These are phyloP conservation scores for Eucalyptus tenuipes DNA, from an alignment of 345 rosid species.

Conservation along the genomic window DNA sequence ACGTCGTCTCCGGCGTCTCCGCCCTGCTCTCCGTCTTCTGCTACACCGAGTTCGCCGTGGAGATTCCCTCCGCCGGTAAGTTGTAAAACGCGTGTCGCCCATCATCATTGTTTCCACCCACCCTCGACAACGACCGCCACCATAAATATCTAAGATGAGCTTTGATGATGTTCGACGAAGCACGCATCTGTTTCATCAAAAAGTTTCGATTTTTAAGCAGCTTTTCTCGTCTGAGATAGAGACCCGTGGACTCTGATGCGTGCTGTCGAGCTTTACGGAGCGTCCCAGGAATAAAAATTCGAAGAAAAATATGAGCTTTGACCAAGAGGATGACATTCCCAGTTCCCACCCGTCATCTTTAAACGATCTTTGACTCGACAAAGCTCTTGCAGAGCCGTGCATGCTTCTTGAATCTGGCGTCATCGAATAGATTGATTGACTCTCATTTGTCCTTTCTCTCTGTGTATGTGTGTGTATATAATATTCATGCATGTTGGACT, in stretches of 20 bases:
- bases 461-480: too few relatives aligned
- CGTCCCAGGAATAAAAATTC: not conserved
- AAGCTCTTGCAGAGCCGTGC: not conserved
- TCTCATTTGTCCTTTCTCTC: not conserved
- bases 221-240: not conserved
- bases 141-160: not conserved
- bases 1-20: conserved; percentile 23
- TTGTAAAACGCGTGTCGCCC: not conserved
- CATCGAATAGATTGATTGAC: not conserved
- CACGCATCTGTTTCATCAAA: not conserved
- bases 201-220: not conserved
- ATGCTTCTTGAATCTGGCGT: not conserved
- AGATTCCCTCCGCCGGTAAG: conserved; percentile 27
- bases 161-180: not conserved
- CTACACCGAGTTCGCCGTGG: conserved; percentile 42
- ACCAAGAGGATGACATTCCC: not conserved
- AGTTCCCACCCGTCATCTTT: not conserved
- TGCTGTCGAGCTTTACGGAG: not conserved
- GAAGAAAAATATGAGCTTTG: not conserved
- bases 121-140: not conserved
- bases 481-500: not conserved
- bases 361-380: not conserved
- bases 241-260: not conserved
- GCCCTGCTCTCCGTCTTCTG: conserved; percentile 42
- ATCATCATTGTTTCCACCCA: not conserved